Conservation (phyloP, 352 stramenopile species). For the Phytophthora quininea region DNA sequence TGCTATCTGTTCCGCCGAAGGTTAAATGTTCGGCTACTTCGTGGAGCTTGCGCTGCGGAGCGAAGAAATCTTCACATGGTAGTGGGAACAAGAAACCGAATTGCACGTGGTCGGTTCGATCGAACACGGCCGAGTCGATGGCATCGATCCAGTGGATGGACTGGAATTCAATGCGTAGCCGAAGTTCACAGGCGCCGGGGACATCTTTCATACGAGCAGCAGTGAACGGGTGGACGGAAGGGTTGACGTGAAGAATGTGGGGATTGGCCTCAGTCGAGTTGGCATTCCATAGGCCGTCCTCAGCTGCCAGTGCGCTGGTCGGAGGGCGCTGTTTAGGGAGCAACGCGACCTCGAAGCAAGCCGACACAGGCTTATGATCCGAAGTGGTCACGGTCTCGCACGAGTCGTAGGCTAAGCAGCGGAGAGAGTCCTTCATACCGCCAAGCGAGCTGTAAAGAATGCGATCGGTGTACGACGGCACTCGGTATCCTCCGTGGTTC, state of each 20-base stretch:
- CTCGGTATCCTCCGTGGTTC: slow-evolving; percentile 62
- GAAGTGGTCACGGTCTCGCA: slow-evolving; percentile 77
- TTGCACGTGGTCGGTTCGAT: slow-evolving; percentile 69
- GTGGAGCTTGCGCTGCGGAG: slow-evolving; percentile 78
- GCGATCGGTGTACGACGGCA: slow-evolving; percentile 91
- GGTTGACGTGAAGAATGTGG: slow-evolving; percentile 42
- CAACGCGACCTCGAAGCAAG: slow-evolving; percentile 61
- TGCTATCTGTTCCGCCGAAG: slow-evolving; percentile 42
- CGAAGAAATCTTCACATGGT: slow-evolving; percentile 82
- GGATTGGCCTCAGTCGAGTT: slow-evolving; percentile 53
- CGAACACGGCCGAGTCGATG: slow-evolving; percentile 62
- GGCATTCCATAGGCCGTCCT: slow-evolving; percentile 43
- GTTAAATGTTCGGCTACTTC: slow-evolving; percentile 78
- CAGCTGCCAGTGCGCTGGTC: slow-evolving; percentile 14
- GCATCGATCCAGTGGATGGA: slow-evolving; percentile 77
- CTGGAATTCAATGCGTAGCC: slow-evolving; percentile 69
- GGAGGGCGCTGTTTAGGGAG: slow-evolving; percentile 7
- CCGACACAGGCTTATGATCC: slow-evolving; percentile 86
- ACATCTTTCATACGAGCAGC: slow-evolving; percentile 70
- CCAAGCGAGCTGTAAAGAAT: slow-evolving; percentile 84
- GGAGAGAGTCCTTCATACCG: slow-evolving; percentile 54
- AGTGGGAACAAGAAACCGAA: slow-evolving; percentile 81
- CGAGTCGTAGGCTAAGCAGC: slow-evolving; percentile 76
- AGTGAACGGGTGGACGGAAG: slow-evolving; percentile 11
- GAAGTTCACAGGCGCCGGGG: slow-evolving; percentile 59